Percentiles rank a stretch among this genome's conserved stretches.
Conservation (phyloP, 768 basidiomycete species). For the Termitomyces sp. region DNA sequence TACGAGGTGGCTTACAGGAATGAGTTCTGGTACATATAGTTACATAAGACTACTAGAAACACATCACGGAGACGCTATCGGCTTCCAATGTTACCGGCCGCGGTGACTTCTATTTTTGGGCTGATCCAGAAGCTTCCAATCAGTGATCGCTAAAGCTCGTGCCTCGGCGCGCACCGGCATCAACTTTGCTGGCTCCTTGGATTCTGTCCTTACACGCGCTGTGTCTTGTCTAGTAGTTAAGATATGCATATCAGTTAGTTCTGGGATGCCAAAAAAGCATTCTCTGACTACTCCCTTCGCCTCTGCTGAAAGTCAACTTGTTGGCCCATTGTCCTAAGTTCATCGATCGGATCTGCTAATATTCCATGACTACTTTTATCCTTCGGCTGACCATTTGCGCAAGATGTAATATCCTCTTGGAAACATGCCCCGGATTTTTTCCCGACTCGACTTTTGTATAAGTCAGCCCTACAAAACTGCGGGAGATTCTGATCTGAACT, state of each 20-base stretch:
- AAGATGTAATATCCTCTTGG: not conserved
- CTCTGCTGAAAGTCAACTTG: not conserved
- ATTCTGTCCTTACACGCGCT: not conserved
- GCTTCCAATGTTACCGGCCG: too few species aligned
- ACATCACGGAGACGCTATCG: too few species aligned
- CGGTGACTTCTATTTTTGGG: too few species aligned
- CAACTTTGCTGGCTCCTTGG: not conserved
- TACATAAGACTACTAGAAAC: too few species aligned
- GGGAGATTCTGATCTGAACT: not conserved
- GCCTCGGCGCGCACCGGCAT: too few species aligned
- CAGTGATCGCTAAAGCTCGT: too few species aligned
- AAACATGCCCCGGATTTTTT: not conserved
- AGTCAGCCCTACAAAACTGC: not conserved
- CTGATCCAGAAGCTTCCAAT: too few species aligned
- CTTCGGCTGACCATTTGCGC: not conserved
- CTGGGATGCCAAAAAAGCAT: not conserved
- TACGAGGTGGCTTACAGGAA: too few species aligned
- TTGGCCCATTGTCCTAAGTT: not conserved
- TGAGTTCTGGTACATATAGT: too few species aligned
- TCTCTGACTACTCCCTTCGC: not conserved
- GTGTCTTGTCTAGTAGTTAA: too few species aligned
- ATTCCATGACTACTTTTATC: not conserved
- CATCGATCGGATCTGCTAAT: not conserved
- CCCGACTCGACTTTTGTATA: not conserved
- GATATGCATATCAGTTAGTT: not conserved